Evolutionary conservation across 768 basidiomycete species (phyloP).

Genomic region (Kwoniella europaea): DNA sequence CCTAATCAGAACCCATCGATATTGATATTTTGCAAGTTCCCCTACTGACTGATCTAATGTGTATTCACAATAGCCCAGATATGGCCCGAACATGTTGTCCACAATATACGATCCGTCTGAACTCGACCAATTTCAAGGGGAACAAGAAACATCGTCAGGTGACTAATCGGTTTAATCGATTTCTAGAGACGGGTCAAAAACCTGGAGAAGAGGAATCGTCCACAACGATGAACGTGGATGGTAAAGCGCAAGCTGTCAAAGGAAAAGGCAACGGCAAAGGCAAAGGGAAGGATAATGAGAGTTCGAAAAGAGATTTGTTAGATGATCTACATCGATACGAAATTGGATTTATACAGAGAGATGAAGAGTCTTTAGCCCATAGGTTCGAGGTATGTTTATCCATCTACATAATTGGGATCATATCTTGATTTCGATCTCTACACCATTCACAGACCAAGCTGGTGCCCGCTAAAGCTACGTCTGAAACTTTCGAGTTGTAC

Average conservation of each 20-base stretch:
- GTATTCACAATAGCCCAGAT: constrained; percentile 68
- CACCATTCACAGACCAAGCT: constrained; percentile 66
- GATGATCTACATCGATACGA: constrained; percentile 69
- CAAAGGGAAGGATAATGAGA: constrained; percentile 35
- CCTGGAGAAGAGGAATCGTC: constrained; percentile 66
- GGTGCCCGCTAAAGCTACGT: constrained; percentile 75
- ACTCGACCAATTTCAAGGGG: constrained; percentile 36
- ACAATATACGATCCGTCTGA: constrained; percentile 81
- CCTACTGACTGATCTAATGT: neutral
- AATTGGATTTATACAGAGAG: constrained; percentile 44
- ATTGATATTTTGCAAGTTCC: no score
- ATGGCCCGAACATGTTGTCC: constrained; percentile 83
- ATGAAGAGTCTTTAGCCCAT: constrained; percentile 16
- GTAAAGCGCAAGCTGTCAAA: constrained; percentile 10
- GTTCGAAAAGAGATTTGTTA: constrained; percentile 56
- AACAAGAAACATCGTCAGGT: constrained; percentile 51
- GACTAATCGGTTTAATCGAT: constrained; percentile 50
- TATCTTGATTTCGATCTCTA: no score
- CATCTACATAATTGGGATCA: no score
- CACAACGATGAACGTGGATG: constrained; percentile 73
- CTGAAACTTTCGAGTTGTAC: constrained; percentile 81
- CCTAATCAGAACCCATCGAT: neutral
- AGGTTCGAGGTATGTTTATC: constrained; percentile 57
- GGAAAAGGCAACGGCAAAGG: constrained; percentile 19
- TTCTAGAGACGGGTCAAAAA: constrained; percentile 59